These are phyloP conservation scores for Bacidia gigantensis DNA, from an alignment of 495 filamentous ascomycete species.

Conservation along the genomic window DNA sequence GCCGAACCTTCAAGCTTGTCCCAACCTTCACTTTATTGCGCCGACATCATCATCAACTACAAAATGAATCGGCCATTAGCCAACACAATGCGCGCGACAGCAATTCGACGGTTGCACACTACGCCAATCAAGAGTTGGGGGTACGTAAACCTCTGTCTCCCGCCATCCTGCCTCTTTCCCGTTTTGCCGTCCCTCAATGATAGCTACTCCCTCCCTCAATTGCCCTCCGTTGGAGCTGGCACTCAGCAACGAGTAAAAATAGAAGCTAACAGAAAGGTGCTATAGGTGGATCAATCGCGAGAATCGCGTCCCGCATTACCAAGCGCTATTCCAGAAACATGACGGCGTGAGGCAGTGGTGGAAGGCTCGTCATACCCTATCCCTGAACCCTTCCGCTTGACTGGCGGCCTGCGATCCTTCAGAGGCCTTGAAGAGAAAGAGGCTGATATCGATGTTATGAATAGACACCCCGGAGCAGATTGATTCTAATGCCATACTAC, in stretches of 20 bases:
- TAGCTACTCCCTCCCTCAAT: neutral
- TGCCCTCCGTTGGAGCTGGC: neutral
- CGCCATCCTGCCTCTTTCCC: neutral
- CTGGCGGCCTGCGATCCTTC: too few species aligned
- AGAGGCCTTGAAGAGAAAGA: too few species aligned
- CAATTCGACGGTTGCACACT: neutral
- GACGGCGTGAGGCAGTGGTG: slow-evolving; percentile 74
- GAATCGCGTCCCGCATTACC: slow-evolving; percentile 76
- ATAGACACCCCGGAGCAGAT: slow-evolving; percentile 49
- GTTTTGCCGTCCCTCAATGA: neutral
- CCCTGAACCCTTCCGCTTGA: too few species aligned
- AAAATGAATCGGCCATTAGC: neutral
- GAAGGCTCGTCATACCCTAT: too few species aligned
- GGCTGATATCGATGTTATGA: neutral
- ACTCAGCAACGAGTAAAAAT: neutral
- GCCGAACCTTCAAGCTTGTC: neutral
- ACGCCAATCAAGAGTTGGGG: neutral
- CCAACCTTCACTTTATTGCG: neutral
- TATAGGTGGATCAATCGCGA: slow-evolving; percentile 46
- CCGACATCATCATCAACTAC: neutral
- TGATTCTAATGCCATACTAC: slow-evolving; percentile 62
- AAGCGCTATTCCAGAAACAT: slow-evolving; percentile 69
- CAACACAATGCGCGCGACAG: neutral
- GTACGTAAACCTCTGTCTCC: neutral
- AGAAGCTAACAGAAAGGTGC: neutral